Conservation (phyloP, 257 asterid species). For the Prunella vulgaris region DNA sequence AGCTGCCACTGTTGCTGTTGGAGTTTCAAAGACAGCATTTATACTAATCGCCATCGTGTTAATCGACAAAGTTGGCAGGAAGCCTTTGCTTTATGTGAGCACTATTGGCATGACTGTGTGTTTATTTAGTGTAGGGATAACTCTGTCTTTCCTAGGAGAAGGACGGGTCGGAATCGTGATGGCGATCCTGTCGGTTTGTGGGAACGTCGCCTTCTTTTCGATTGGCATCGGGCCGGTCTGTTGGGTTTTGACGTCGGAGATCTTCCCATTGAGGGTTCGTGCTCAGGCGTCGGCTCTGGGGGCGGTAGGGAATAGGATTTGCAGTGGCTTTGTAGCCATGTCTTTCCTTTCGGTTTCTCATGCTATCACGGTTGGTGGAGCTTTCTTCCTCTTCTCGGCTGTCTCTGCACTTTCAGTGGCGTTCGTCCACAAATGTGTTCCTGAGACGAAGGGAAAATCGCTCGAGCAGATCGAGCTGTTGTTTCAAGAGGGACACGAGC, state of each 20-base stretch:
- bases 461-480: constrained; percentile 75
- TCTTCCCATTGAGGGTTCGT: constrained; percentile 71
- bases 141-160: constrained; percentile 42
- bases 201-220: constrained; percentile 85
- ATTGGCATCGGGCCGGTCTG: constrained; percentile 87
- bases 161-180: constrained; percentile 44
- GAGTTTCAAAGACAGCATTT: constrained; percentile 66
- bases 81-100: constrained; percentile 85
- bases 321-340: constrained; percentile 91
- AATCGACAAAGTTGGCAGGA: constrained; percentile 74
- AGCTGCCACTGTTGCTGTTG: constrained; percentile 91
- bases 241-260: constrained; percentile 90
- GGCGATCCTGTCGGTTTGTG: constrained; percentile 60
- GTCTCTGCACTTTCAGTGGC: constrained; percentile 54
- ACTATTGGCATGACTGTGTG: constrained; percentile 87
- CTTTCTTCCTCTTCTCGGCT: constrained; percentile 57
- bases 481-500: constrained; percentile 51
- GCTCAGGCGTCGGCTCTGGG: constrained; percentile 94
- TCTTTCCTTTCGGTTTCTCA: constrained; percentile 76
- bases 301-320: constrained; percentile 84
- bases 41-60: constrained; percentile 68
- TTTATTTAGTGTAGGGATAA: constrained; percentile 44
- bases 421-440: constrained; percentile 59
- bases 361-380: constrained; percentile 62
- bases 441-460: constrained; percentile 92